A percentile compares a stretch with the other conserved stretches of the same genome.
Evolutionary conservation across 176 grass and related monocot species (phyloP).

Genomic region (Chloris gayana): DNA sequence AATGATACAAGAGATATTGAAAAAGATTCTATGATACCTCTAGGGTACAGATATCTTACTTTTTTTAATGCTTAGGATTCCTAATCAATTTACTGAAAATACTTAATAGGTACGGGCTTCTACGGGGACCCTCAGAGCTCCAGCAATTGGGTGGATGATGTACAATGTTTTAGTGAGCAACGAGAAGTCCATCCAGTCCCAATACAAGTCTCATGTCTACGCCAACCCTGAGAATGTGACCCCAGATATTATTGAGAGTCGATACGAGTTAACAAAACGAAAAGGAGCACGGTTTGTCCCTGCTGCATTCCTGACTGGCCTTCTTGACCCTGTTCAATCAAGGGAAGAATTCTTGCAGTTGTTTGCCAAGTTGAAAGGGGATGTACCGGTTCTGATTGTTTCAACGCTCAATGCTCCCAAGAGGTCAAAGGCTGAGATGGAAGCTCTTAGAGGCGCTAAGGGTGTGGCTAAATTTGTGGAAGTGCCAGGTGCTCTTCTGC

Average conservation of each 20-base stretch:
- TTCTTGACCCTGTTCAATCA: constrained; percentile 82
- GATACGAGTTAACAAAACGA: constrained; percentile 76
- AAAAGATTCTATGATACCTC: background rate
- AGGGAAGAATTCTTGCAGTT: constrained; percentile 82
- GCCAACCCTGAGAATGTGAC: constrained; percentile 86
- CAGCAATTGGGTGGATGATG: constrained; percentile 90
- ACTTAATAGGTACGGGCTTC: constrained; percentile 68
- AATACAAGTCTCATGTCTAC: constrained; percentile 97
- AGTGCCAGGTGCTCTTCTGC: constrained; percentile 86
- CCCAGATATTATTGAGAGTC: constrained; percentile 67
- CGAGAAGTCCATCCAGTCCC: constrained; percentile 89
- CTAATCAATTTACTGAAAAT: constrained; percentile 17
- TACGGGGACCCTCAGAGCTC: constrained; percentile 83
- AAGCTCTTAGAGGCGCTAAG: constrained; percentile 67
- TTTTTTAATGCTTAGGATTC: constrained; percentile 33
- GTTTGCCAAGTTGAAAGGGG: constrained; percentile 67
- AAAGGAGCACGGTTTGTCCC: constrained; percentile 88
- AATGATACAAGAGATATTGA: constrained; percentile 9
- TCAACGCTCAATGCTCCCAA: constrained; percentile 67
- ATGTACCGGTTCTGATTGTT: constrained; percentile 58
- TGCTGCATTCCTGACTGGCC: constrained; percentile 85
- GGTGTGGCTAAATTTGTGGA: constrained; percentile 82
- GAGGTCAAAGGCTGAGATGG: constrained; percentile 94
- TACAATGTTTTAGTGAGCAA: constrained; percentile 97
- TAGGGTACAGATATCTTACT: background rate